Base-by-base conservation (phyloP, 305 asterid genomes). In the Coffea humblotiana region DNA sequence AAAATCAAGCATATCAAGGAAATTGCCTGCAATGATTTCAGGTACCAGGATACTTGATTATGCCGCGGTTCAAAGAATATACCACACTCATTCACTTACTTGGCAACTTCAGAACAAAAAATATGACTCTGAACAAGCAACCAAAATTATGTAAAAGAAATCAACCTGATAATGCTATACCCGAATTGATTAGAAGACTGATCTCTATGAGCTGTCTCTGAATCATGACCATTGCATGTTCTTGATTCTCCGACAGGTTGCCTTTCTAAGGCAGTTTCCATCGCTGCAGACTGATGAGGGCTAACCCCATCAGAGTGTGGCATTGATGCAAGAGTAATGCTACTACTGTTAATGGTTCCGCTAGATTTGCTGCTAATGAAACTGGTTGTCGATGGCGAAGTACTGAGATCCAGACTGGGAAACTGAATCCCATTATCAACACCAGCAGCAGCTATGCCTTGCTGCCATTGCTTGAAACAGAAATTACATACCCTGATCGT, bases 401-500 rank as follows among this genome's bases (percentile, higher is more conserved):
- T 82, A 84, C 90, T 88, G 82, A 68, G 78, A 58, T 94, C 97
- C 90, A 86, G 79, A 80, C 79, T 81, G 79, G 86, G 51, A 79
- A 77, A 91, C 82, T 85, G 90, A 78, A 77, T 76, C 87, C 88
- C 95, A 90, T 85, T 76, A 70, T 92, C 87, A 86, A 75, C 83
- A 19, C 80, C 72, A 65, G 80, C 72, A 65, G 80, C 83, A 25
- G 78, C 76, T 85, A 87, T 82, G 45, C 90, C 90, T 83, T 91
- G 89, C 74, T 85, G 43, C 97, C 98, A 88, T 88, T 87, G 96
- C 89, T 85, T 90, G 83, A 84, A 96, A 80, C 99, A 94, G 84
- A 78, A 96, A 82, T 91, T 92, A 78, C 99, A 96, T 67, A 82
- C 99, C 91, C 99, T 90, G 74, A 96, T 83, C 82, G 83, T 93